Base-by-base conservation (phyloP, 768 basidiomycete species). In the Sarcodon aspratus region DNA sequence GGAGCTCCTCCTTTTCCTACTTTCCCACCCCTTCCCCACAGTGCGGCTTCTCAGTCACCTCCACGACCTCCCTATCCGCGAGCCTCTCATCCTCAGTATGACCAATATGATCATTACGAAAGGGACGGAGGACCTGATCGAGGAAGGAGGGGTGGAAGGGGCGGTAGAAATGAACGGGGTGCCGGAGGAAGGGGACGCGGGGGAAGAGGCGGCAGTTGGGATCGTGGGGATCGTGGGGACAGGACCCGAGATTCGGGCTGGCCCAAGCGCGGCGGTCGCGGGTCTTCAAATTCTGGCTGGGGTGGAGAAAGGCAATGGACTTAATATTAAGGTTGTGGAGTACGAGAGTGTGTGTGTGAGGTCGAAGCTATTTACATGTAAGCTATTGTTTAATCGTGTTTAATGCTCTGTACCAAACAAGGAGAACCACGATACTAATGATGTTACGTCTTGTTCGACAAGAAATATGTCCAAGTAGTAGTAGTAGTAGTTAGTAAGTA, bases 211-310 rank as follows among this genome's bases (percentile, higher is more conserved):
- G 57, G 63, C 1, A 55, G 63, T 34, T 61, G 64, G 11, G 52
- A 63, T 27, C 51, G 58, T 11, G 57, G 66, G 35, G 55, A 53
- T 35, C 55, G 60, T 32, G 40, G 13, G 13, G 68, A 66, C 37
- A 57, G 69, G 37, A 64, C 76, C 34, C 64, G 73, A 13, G 82
- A 84, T 55, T 70, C 76, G 33, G 78, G 78, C 1, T 82, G 80
- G 80, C 73, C 74, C 42, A 70, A 76, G 40, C 64, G 65, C 49
- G 62, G 66, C n/a, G 53, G 48, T 9, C 56, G 61, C 36, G 54
- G 57, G 12, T 37, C 54, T 6, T 53, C 51, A 44, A 48, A 54
- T 31, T 45, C 43, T 11, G 44, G 40, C 17, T 42, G 40, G 40
- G 40, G 40, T 13, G 40, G 27, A 42, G 21, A 27, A 27, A 27